Percentiles rank a stretch among this genome's conserved stretches.
phyloP scores from a whole-genome alignment of 495 filamentous ascomycete genomes.

The Copromyces sp. region DNA sequence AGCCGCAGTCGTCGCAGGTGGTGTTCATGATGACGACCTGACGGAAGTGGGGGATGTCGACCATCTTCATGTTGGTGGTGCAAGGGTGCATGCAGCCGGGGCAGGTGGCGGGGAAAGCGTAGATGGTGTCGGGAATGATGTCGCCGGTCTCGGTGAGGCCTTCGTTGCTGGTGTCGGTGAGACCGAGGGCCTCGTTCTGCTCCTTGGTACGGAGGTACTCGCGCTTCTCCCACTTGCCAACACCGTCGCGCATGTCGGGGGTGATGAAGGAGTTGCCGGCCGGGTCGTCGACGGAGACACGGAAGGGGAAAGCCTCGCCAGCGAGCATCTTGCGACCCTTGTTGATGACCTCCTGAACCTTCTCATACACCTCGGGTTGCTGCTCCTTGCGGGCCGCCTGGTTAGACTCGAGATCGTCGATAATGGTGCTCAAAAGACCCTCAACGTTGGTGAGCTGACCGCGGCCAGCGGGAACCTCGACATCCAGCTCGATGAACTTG shows the following conservation, averaged over 20 bases:
- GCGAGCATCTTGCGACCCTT: slow-evolving; percentile 63
- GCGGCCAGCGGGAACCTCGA: slow-evolving; percentile 83
- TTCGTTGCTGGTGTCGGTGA: slow-evolving; percentile 34
- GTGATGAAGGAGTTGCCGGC: slow-evolving; percentile 98
- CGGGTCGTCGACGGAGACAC: slow-evolving; percentile 74
- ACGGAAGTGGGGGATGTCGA: slow-evolving; percentile 94
- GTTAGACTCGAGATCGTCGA: slow-evolving; percentile 63
- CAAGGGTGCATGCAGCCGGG: slow-evolving; percentile 79
- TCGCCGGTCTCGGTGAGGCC: slow-evolving; percentile 50
- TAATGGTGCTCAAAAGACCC: slow-evolving; percentile 65
- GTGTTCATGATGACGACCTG: slow-evolving; percentile 88
- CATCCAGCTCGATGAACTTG: slow-evolving; percentile 71
- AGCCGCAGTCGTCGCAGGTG: slow-evolving; percentile 82
- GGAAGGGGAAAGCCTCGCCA: slow-evolving; percentile 75
- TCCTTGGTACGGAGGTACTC: slow-evolving; percentile 74
- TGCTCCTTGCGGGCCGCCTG: slow-evolving; percentile 65
- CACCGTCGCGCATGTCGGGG: slow-evolving; percentile 61
- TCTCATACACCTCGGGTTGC: slow-evolving; percentile 61
- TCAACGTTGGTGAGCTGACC: slow-evolving; percentile 89
- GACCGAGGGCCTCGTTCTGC: slow-evolving; percentile 75
- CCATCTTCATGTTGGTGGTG: slow-evolving; percentile 86
- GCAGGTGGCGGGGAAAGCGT: slow-evolving; percentile 81
- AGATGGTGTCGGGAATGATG: slow-evolving; percentile 80
- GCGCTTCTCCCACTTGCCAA: slow-evolving; percentile 69
- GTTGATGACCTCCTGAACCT: slow-evolving; percentile 62